Percentiles rank a stretch among this genome's conserved stretches.
Evolutionary conservation across 2,329 filamentous ascomycete species (phyloP).

Genomic region (Fusarium mexicanum): DNA sequence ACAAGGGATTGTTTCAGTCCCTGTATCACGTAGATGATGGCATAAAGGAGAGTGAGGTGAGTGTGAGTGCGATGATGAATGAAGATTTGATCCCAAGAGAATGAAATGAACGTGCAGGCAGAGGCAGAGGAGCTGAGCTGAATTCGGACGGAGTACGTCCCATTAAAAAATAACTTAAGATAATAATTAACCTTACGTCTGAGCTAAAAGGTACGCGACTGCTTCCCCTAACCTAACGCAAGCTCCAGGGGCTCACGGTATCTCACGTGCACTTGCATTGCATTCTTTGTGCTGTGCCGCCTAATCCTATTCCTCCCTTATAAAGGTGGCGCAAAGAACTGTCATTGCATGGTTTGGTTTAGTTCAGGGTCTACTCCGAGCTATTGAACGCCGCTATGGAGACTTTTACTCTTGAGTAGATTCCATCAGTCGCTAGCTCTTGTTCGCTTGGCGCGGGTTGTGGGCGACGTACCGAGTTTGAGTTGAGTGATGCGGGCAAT

Average conservation of each 20-base stretch:
- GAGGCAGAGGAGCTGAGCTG: neutral
- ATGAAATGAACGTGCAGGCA: neutral
- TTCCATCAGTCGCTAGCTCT: neutral
- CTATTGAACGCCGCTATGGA: neutral
- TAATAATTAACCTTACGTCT: neutral
- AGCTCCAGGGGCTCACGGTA: slow-evolving; percentile 10
- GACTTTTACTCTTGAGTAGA: neutral
- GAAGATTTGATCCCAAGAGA: neutral
- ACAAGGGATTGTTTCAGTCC: slow-evolving; percentile 27
- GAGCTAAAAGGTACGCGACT: slow-evolving; percentile 2
- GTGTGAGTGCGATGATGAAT: neutral
- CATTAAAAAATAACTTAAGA: slow-evolving; percentile 2
- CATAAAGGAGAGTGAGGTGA: slow-evolving; percentile 5
- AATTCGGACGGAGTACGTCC: neutral
- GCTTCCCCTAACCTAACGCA: neutral
- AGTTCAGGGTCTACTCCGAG: neutral
- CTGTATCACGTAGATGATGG: slow-evolving; percentile 7
- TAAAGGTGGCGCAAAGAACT: neutral
- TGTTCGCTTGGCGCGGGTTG: neutral
- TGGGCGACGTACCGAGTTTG: neutral
- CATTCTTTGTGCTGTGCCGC: slow-evolving; percentile 17
- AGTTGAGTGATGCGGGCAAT: neutral
- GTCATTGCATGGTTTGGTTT: neutral
- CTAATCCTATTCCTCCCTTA: neutral
- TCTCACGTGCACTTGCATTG: slow-evolving; percentile 11